Base-by-base conservation (phyloP, 768 basidiomycete genomes). In the Suillus plorans region DNA sequence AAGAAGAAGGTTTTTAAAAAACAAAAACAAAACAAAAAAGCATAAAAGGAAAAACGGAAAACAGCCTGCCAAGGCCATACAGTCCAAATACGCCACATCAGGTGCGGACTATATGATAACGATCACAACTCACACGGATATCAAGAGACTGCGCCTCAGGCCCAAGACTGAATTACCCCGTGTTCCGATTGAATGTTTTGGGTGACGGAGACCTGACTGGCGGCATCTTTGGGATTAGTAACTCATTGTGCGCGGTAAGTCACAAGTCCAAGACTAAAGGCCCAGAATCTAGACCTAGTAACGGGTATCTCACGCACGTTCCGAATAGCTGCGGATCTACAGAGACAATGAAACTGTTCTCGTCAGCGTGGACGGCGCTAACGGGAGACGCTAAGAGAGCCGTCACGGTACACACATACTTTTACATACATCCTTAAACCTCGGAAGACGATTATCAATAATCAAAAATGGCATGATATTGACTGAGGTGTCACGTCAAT, bases 101-200 rank as follows among this genome's bases (percentile, higher is more conserved):
- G 63, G 52, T 63, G 65, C 63, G 64, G 66, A 31, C 31, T 6
- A 31, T 6, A 31, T 31, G 56, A 8, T 59, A 55, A 63, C 44
- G 53, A 6, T 6, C 31, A 25, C n/a, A 12, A 47, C 47, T 63
- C n/a, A 60, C 56, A 68, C 74, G 73, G 71, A 72, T 68, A 74
- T 74, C 73, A 76, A 58, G 67, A 68, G 66, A 73, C 73, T 65
- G 62, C 61, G 56, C 37, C 25, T 53, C 57, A 34, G 53, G 71
- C 67, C 31, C 31, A 70, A 66, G n/a, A 22, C 47, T 14, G 14
- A 13, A 45, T 18, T 9, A 44, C 20, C 9, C 7, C 12, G 1
- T 28, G 47, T 12, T 25, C 49, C 13, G 22, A 25, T 49, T 49
- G 22, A 52, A 52, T 28, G 47, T 3, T 6, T 16, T 3, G 14